Evolutionary conservation across 495 filamentous ascomycete genomes (phyloP).

Genomic region (Tuber calosporum): DNA sequence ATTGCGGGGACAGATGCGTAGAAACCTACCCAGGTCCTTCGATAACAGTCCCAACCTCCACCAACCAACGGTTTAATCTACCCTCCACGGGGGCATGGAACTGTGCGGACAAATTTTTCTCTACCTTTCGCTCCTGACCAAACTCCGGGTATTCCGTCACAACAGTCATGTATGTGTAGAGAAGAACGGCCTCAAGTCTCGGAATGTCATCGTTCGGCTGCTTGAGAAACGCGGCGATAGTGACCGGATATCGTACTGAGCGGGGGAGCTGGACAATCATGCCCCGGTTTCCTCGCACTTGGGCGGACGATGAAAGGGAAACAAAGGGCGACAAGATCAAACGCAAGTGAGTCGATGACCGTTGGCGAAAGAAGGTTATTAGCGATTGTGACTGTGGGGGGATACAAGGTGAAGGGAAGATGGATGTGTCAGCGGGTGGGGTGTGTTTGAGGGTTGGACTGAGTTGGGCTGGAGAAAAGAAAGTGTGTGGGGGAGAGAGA

Average conservation of each 20-base stretch:
- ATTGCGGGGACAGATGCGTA: neutral
- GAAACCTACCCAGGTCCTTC: slow-evolving; percentile 44
- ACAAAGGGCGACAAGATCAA: neutral
- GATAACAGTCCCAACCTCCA: slow-evolving; percentile 66
- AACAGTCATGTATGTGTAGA: slow-evolving; percentile 72
- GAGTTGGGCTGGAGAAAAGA: neutral
- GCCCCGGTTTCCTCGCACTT: slow-evolving; percentile 13
- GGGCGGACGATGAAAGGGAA: slow-evolving; percentile 1
- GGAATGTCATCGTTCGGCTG: slow-evolving; percentile 63
- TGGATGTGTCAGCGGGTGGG: neutral
- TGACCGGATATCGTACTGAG: slow-evolving; percentile 81
- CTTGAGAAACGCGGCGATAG: slow-evolving; percentile 78
- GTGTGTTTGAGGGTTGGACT: neutral
- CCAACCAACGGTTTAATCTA: slow-evolving; percentile 63
- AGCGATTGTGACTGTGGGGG: neutral
- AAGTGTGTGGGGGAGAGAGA: neutral
- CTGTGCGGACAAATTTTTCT: slow-evolving; percentile 62
- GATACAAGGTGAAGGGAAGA: neutral
- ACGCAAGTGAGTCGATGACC: neutral
- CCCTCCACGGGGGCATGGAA: slow-evolving; percentile 82
- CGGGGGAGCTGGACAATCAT: slow-evolving; percentile 42
- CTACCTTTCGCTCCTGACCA: slow-evolving; percentile 59
- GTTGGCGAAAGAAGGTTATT: neutral
- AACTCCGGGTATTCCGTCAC: slow-evolving; percentile 66
- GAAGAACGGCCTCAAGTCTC: slow-evolving; percentile 66